Percentiles rank a stretch among this genome's conserved stretches.
Conservation (phyloP, 2,329 filamentous ascomycete species). For the Orbilia oligospora region DNA sequence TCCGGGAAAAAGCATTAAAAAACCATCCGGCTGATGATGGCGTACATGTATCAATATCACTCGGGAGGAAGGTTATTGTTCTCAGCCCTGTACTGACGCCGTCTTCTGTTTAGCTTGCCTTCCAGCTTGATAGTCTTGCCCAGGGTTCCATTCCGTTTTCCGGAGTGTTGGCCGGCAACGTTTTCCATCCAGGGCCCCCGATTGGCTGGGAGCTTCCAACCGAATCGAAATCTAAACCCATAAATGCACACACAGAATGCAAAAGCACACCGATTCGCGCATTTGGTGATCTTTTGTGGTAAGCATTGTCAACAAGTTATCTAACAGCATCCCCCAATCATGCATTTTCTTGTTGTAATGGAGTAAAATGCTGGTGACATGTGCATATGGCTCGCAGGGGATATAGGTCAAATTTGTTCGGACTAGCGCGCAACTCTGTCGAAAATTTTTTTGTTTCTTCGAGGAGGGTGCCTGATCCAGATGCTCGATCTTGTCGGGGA, state of each 20-base stretch:
- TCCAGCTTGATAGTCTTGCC: slow-evolving; percentile 26
- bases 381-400: slow-evolving; percentile 32
- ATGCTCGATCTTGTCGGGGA: slow-evolving; percentile 22
- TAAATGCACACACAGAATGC: slow-evolving; percentile 21
- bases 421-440: slow-evolving; percentile 40
- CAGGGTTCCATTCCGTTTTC: slow-evolving; percentile 46
- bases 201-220: slow-evolving; percentile 42
- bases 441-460: slow-evolving; percentile 30
- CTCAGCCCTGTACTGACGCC: slow-evolving; percentile 33
- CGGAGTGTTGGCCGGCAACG: slow-evolving; percentile 50
- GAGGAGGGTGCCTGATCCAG: slow-evolving; percentile 47
- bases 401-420: slow-evolving; percentile 49
- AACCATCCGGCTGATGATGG: slow-evolving; percentile 1
- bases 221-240: slow-evolving; percentile 23
- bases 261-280: slow-evolving; percentile 26
- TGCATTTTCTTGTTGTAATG: slow-evolving; percentile 7
- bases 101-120: slow-evolving; percentile 21
- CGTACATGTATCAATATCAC: too few relatives aligned
- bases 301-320: slow-evolving; percentile 15
- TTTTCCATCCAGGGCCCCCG: slow-evolving; percentile 47
- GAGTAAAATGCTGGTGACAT: slow-evolving; percentile 15
- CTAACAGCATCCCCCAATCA: slow-evolving; percentile 17
- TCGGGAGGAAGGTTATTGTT: background rate
- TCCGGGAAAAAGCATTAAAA: background rate
- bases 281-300: slow-evolving; percentile 6